Conservation (phyloP, 2,329 filamentous ascomycete genomes). For the Penicillium sclerotiorum region DNA sequence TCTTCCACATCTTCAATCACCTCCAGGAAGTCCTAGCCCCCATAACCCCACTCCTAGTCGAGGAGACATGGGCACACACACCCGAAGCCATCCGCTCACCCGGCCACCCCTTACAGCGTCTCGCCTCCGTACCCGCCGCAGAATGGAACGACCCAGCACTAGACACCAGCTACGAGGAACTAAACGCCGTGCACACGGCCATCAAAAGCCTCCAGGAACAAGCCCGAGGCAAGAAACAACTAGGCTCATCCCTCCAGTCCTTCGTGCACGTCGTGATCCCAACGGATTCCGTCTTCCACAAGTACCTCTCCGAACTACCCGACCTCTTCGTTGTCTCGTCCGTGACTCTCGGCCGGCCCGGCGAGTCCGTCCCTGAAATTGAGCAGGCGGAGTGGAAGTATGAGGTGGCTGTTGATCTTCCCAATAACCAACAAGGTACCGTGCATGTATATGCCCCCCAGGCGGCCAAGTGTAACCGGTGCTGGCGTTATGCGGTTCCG, state of each 20-base stretch:
- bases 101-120: constrained; percentile 49
- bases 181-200: constrained; percentile 60
- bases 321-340: constrained; percentile 71
- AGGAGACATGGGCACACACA: constrained; percentile 82
- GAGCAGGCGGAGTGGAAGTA: constrained; percentile 46
- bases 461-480: constrained; percentile 75
- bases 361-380: constrained; percentile 31
- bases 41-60: constrained; percentile 78
- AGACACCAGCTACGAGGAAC: constrained; percentile 43
- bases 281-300: constrained; percentile 29
- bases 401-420: constrained; percentile 43
- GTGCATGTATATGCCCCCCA: constrained; percentile 52
- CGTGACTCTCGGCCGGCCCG: constrained; percentile 54
- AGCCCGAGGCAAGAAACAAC: constrained; percentile 68
- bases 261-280: constrained; percentile 57
- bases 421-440: constrained; percentile 33
- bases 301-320: constrained; percentile 55
- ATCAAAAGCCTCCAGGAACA: constrained; percentile 77
- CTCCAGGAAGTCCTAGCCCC: constrained; percentile 79
- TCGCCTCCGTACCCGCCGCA: constrained; percentile 30
- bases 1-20: constrained; percentile 67
- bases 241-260: constrained; percentile 81
- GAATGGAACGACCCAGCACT: constrained; percentile 52
- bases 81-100: constrained; percentile 64
- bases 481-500: constrained; percentile 82